Base-by-base conservation (phyloP, 768 basidiomycete genomes). In the Mycena filopes region DNA sequence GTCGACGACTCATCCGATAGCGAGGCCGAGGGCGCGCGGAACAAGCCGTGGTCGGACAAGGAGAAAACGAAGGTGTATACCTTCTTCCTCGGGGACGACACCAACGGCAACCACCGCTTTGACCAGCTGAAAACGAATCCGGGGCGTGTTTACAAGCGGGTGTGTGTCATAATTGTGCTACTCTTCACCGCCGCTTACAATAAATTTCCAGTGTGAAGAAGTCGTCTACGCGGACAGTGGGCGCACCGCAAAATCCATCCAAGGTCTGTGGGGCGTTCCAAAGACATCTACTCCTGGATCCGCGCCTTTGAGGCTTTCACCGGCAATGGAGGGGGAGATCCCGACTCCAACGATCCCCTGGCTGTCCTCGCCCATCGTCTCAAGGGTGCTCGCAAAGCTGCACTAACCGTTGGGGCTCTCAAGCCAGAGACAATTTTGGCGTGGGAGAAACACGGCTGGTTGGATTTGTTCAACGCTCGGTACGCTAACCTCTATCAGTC, bases 61-160 rank as follows among this genome's bases (percentile, higher is more conserved):
- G 55, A 55, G 49, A 49, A 43, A n/a, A 54, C 42, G 20, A 20
- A 26, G 16, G 50, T 63, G 29, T 63, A 25, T 12, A 18, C 7
- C n/a, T 63, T 40, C 6, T 1, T 57, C 20, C 41, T 63, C 2
- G 55, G 28, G 2, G 13, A 10, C 0, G 47, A 43, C 8, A 46
- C 11, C n/a, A 47, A 21, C 3, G 48, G 41, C 2, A 29, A 63
- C 18, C 28, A 50, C 8, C 47, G 62, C 0, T 63, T 63, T 13
- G 62, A 56, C 6, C 62, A 63, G 49, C 62, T 50, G 31, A 63
- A 63, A 18, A 63, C 33, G 20, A 57, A 57, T 29, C 62, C 55
- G 1, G 21, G 7, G 0, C 62, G 56, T 40, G 55, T 63, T 0
- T 63, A 56, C 16, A 49, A 51, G 12, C n/a, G 21, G 48, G 62